These are phyloP conservation scores for Saitozyma sp. DNA, from an alignment of 768 basidiomycete genomes.

Conservation along the genomic window DNA sequence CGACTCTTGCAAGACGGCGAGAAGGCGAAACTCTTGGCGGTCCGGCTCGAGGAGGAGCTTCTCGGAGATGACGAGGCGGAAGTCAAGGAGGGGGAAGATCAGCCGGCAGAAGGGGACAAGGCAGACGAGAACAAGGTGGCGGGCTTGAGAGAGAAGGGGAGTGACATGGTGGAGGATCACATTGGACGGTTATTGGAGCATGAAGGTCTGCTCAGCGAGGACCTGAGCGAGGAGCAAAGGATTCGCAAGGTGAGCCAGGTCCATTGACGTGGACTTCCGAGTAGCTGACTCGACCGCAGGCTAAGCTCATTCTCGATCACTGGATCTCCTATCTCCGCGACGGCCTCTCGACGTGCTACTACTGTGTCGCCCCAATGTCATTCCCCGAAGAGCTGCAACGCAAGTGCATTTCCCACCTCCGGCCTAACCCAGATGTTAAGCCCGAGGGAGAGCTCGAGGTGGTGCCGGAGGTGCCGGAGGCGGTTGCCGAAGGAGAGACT, in stretches of 20 bases:
- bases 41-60: slow-evolving; percentile 70
- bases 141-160: slow-evolving; percentile 55
- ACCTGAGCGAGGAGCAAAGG: slow-evolving; percentile 28
- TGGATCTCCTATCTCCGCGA: slow-evolving; percentile 89
- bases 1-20: slow-evolving; percentile 77
- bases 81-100: slow-evolving; percentile 56
- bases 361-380: slow-evolving; percentile 89
- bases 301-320: slow-evolving; percentile 80
- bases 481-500: slow-evolving; percentile 12
- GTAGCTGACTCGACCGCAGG: slow-evolving; percentile 55
- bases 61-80: slow-evolving; percentile 17
- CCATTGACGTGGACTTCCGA: neutral
- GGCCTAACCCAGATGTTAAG: slow-evolving; percentile 47
- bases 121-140: slow-evolving; percentile 7
- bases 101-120: slow-evolving; percentile 39
- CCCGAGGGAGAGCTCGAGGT: slow-evolving; percentile 55
- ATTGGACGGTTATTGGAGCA: slow-evolving; percentile 74
- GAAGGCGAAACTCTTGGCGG: slow-evolving; percentile 70
- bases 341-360: slow-evolving; percentile 72
- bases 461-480: slow-evolving; percentile 1
- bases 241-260: slow-evolving; percentile 18
- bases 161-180: slow-evolving; percentile 75
- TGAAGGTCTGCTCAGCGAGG: slow-evolving; percentile 62
- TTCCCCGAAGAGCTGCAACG: slow-evolving; percentile 93
- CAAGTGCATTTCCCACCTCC: slow-evolving; percentile 88